phyloP scores from a whole-genome alignment of 139 green algal genomes.

The Raphidocelis subcapitata region DNA sequence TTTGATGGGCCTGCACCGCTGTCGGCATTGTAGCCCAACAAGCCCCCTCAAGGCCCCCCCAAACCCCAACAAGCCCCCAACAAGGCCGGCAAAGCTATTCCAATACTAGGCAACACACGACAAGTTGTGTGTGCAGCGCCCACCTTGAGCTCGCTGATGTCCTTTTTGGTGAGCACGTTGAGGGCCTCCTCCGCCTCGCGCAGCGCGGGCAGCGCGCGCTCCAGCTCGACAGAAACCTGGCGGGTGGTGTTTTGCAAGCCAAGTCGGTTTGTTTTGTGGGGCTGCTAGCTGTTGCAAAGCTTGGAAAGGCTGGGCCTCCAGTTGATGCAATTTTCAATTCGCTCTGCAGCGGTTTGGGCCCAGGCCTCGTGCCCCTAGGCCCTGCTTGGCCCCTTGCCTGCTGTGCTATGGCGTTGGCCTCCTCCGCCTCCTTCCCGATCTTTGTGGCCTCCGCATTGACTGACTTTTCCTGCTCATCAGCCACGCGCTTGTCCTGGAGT shows the following conservation, averaged over 20 bases:
- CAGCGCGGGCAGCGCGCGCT: slow-evolving; percentile 79
- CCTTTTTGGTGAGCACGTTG: slow-evolving; percentile 87
- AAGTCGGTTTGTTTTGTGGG: no score
- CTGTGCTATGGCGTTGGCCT: slow-evolving; percentile 75
- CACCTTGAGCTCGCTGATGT: slow-evolving; percentile 80
- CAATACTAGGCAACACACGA: neutral
- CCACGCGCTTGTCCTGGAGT: slow-evolving; percentile 86
- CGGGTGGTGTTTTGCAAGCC: no score
- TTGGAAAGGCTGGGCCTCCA: no score
- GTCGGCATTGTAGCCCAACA: no score
- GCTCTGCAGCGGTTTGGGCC: no score
- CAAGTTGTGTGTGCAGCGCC: no score
- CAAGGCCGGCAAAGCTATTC: neutral
- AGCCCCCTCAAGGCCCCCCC: no score
- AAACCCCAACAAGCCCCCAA: neutral
- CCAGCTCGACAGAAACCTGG: slow-evolving; percentile 64
- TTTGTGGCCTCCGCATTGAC: slow-evolving; percentile 83
- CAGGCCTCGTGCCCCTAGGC: no score
- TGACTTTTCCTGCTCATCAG: slow-evolving; percentile 85
- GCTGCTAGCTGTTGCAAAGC: no score
- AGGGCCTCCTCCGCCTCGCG: slow-evolving; percentile 73
- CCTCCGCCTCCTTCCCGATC: slow-evolving; percentile 77
- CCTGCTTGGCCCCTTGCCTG: slow-evolving; percentile 52
- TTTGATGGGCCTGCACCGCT: neutral
- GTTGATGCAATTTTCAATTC: no score